These are phyloP conservation scores for Heritiera littoralis DNA, from an alignment of 345 rosid species.

Conservation along the genomic window DNA sequence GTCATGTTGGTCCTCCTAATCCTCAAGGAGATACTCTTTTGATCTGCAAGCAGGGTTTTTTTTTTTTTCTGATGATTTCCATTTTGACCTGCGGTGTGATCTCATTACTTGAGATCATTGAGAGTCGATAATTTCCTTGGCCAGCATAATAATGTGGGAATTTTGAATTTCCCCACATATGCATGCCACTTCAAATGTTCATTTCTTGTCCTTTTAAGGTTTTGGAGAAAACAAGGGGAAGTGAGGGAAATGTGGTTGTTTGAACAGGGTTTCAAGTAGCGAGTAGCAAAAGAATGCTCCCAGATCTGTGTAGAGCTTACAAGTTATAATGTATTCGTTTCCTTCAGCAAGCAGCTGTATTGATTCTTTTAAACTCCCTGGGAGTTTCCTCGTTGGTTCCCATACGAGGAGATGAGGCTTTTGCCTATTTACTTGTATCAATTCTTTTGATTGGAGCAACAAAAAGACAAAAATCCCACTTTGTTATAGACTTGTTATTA, in stretches of 20 bases:
- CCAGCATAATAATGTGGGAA: conserved; percentile 12
- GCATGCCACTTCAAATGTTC: conserved; percentile 4
- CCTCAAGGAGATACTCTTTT: conserved; percentile 70
- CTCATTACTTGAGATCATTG: conserved; percentile 1
- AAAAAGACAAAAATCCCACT: conserved; percentile 10
- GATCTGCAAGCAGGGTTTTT: conserved; percentile 28
- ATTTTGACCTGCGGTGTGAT: background rate
- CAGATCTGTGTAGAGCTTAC: conserved; percentile 22
- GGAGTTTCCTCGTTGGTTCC: conserved; percentile 1
- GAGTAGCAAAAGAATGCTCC: background rate
- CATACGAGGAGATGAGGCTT: background rate
- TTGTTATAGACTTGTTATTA: background rate
- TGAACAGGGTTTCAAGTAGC: background rate
- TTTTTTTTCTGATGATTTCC: conserved; percentile 1
- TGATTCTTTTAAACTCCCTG: conserved; percentile 12
- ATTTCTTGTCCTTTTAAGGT: background rate
- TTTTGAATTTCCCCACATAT: conserved; percentile 16
- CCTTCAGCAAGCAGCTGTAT: background rate
- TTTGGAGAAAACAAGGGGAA: conserved; percentile 4
- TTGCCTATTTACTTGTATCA: conserved; percentile 21
- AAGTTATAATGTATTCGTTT: background rate
- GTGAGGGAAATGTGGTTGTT: background rate
- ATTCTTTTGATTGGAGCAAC: conserved; percentile 26
- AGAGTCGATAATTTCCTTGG: background rate
- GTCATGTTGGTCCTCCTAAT: conserved; percentile 82